These are phyloP conservation scores for Candida hispaniensis DNA, from an alignment of 805 yeast genomes.

Conservation along the genomic window DNA sequence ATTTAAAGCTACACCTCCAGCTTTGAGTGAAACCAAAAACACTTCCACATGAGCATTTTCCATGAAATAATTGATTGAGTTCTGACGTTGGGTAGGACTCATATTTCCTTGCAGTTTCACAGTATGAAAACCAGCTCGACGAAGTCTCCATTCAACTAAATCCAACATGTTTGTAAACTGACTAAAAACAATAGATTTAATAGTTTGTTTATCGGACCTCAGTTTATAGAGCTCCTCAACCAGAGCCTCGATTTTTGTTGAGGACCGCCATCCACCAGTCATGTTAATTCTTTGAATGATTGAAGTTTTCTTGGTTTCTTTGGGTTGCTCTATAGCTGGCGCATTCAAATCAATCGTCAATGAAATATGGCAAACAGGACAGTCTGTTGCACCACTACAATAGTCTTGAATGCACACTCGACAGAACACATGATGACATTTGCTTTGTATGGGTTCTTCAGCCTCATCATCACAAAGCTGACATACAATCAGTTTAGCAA, in stretches of 20 bases:
- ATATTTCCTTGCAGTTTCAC: conserved; percentile 93
- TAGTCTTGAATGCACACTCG: conserved; percentile 87
- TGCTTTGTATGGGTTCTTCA: conserved; percentile 90
- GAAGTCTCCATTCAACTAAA: conserved; percentile 88
- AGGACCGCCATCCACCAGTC: conserved; percentile 80
- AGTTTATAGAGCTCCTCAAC: conserved; percentile 85
- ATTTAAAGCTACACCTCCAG: conserved; percentile 97
- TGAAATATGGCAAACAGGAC: conserved; percentile 96
- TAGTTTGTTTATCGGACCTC: conserved; percentile 76
- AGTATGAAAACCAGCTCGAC: conserved; percentile 89
- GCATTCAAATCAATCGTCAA: conserved; percentile 81
- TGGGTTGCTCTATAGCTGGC: conserved; percentile 60
- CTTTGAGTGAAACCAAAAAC: conserved; percentile 86
- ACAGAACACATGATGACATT: conserved; percentile 90
- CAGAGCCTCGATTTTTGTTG: conserved; percentile 92
- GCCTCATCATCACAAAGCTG: conserved; percentile 96
- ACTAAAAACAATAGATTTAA: conserved; percentile 92
- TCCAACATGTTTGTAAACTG: conserved; percentile 97
- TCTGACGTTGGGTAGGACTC: conserved; percentile 93
- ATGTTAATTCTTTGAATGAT: conserved; percentile 82
- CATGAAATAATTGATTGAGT: conserved; percentile 84
- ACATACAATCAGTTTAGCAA: conserved; percentile 57
- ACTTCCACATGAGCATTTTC: conserved; percentile 87
- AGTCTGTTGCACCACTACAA: conserved; percentile 62
- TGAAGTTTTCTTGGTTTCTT: conserved; percentile 41